Evolutionary conservation across 768 basidiomycete species (phyloP).

Genomic region (Chalciporus chontae): DNA sequence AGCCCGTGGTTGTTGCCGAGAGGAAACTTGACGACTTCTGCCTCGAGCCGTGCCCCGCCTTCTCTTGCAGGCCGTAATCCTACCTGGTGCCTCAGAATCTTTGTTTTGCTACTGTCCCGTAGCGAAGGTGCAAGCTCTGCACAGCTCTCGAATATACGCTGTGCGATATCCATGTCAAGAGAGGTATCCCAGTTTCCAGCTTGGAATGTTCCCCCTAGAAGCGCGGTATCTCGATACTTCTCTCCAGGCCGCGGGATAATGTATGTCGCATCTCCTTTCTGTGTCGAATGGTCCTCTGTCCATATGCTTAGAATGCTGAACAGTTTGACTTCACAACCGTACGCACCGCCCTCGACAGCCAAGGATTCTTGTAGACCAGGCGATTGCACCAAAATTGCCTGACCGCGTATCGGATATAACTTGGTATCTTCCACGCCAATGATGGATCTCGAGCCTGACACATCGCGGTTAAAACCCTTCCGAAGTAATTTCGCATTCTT

Average conservation of each 20-base stretch:
- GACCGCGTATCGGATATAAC: constrained; percentile 78
- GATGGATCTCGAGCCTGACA: constrained; percentile 60
- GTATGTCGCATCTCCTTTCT: constrained; percentile 45
- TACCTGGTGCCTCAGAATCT: constrained; percentile 51
- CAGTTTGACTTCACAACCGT: neutral
- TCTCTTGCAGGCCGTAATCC: constrained; percentile 54
- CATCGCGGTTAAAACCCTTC: neutral
- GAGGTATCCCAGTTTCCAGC: constrained; percentile 49
- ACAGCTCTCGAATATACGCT: constrained; percentile 46
- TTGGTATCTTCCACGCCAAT: constrained; percentile 78
- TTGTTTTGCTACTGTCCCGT: constrained; percentile 33
- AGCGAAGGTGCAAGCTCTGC: constrained; percentile 36
- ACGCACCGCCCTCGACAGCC: constrained; percentile 24
- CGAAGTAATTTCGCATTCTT: neutral
- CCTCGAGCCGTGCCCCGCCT: constrained; percentile 56
- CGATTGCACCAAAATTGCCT: constrained; percentile 73
- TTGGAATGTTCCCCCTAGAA: constrained; percentile 59
- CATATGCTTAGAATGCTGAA: neutral
- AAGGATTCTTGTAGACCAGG: constrained; percentile 50
- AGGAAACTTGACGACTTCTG: constrained; percentile 39
- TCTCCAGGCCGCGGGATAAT: constrained; percentile 58
- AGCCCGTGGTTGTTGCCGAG: constrained; percentile 18
- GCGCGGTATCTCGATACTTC: constrained; percentile 39
- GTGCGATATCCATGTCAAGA: constrained; percentile 37
- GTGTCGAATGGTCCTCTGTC: constrained; percentile 12